A percentile compares a stretch with the other conserved stretches of the same genome.
phyloP scores from a whole-genome alignment of 306 rosid species.

The Medicago arabica region DNA sequence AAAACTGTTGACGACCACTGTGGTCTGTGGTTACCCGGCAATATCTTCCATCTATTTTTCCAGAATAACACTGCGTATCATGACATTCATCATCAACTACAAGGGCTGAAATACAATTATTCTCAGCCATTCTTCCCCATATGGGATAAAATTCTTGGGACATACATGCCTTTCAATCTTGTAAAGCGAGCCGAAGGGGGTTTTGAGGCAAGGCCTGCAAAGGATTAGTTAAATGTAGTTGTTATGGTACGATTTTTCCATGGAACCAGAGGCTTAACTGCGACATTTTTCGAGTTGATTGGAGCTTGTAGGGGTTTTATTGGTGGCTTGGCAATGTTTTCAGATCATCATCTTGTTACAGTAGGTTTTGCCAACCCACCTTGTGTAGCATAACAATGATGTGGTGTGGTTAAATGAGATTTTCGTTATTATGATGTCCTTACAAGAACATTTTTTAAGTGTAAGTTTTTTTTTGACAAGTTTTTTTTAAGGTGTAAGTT shows the following conservation, averaged over 20 bases:
- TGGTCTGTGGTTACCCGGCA: slow-evolving; percentile 89
- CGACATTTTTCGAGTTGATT: slow-evolving; percentile 49
- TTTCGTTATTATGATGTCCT: slow-evolving; percentile 42
- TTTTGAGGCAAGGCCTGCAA: slow-evolving; percentile 62
- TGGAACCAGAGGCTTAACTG: slow-evolving; percentile 38
- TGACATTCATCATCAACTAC: slow-evolving; percentile 91
- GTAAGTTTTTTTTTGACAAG: slow-evolving; percentile 20
- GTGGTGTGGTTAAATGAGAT: slow-evolving; percentile 39
- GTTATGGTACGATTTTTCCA: slow-evolving; percentile 31
- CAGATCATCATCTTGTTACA: slow-evolving; percentile 43
- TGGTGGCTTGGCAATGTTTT: slow-evolving; percentile 42
- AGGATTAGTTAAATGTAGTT: slow-evolving; percentile 50
- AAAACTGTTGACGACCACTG: slow-evolving; percentile 91
- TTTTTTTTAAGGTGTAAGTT: slow-evolving; percentile 37
- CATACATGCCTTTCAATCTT: slow-evolving; percentile 80
- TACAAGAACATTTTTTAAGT: slow-evolving; percentile 24
- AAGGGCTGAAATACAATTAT: slow-evolving; percentile 81
- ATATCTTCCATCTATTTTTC: slow-evolving; percentile 74
- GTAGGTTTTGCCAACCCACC: slow-evolving; percentile 45
- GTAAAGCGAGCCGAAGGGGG: slow-evolving; percentile 79
- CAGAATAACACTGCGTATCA: slow-evolving; percentile 92
- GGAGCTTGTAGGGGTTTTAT: slow-evolving; percentile 40
- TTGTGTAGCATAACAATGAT: slow-evolving; percentile 57
- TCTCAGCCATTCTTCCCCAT: slow-evolving; percentile 90
- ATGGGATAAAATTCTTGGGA: slow-evolving; percentile 86